Evolutionary conservation across 1,284 basidiomycete species (phyloP).

Genomic region (Schizophyllum amplum): DNA sequence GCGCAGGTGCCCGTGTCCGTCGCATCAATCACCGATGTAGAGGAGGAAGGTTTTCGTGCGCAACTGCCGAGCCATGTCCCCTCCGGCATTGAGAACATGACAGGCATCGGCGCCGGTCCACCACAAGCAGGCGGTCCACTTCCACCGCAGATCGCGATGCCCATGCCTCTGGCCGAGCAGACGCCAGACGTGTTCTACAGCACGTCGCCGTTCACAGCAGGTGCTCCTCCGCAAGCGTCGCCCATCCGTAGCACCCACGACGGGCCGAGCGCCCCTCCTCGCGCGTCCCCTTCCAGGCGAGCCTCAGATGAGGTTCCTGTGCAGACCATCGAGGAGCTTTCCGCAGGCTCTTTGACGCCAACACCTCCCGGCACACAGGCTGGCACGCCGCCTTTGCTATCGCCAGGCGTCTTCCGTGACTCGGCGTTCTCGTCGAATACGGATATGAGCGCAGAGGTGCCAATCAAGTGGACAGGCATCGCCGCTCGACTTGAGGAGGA

Average conservation of each 20-base stretch:
- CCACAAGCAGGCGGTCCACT: constrained; percentile 23
- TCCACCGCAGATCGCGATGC: constrained; percentile 10
- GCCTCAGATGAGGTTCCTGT: neutral
- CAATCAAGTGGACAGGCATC: constrained; percentile 45
- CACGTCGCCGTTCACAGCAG: constrained; percentile 12
- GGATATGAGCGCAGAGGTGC: constrained; percentile 34
- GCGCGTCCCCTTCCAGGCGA: neutral
- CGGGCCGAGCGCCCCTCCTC: neutral
- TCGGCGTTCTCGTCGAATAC: constrained; percentile 43
- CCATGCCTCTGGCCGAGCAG: constrained; percentile 4
- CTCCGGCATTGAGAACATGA: constrained; percentile 46
- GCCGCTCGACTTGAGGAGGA: constrained; percentile 20
- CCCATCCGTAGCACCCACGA: neutral
- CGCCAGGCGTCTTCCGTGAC: constrained; percentile 43
- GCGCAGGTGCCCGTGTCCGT: constrained; percentile 58
- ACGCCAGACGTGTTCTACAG: neutral
- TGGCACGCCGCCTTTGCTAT: constrained; percentile 26
- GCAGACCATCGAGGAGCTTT: neutral
- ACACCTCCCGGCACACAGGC: constrained; percentile 8
- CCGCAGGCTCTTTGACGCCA: neutral
- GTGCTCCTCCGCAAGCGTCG: neutral
- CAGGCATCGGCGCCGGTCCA: constrained; percentile 45
- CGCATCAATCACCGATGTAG: constrained; percentile 29
- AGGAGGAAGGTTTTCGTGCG: constrained; percentile 27
- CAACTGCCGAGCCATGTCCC: constrained; percentile 44